A percentile compares a stretch with the other conserved stretches of the same genome.
Conservation (phyloP, 306 rosid species). For the Acacia melanoxylon region DNA sequence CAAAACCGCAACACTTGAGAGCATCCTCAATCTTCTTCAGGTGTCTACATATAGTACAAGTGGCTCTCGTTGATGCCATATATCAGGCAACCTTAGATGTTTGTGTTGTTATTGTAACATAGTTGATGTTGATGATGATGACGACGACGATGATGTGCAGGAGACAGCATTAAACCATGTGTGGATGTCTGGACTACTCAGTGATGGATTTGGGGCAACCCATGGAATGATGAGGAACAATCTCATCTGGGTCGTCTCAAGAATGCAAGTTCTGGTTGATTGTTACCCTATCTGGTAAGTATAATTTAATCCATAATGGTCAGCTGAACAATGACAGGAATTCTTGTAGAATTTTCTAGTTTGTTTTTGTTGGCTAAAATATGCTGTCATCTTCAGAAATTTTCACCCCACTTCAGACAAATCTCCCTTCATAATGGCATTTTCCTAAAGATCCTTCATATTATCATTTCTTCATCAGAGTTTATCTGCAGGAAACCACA, state of each 20-base stretch:
- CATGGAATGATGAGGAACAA: constrained; percentile 85
- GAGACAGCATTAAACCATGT: constrained; percentile 94
- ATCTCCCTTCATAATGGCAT: constrained; percentile 15
- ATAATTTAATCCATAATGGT: neutral
- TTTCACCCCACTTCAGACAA: neutral
- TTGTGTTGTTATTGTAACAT: neutral
- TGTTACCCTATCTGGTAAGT: constrained; percentile 83
- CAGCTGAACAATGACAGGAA: neutral
- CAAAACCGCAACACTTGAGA: constrained; percentile 86
- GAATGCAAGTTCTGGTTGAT: constrained; percentile 85
- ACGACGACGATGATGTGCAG: constrained; percentile 35
- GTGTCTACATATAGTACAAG: constrained; percentile 26
- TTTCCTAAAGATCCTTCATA: constrained; percentile 26
- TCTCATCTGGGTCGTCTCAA: constrained; percentile 94
- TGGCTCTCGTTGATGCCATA: neutral
- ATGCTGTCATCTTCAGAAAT: constrained; percentile 17
- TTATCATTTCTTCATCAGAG: constrained; percentile 28
- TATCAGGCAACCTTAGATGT: neutral
- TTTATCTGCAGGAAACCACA: constrained; percentile 18
- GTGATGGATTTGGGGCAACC: constrained; percentile 97
- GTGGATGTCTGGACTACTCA: constrained; percentile 89
- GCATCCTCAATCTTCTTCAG: constrained; percentile 87
- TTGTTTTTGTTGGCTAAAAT: constrained; percentile 7
- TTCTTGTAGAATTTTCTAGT: neutral
- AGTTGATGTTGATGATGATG: neutral